A percentile compares a stretch with the other conserved stretches of the same genome.
Conservation (phyloP, 2,329 filamentous ascomycete species). For the Daldinia sp. region DNA sequence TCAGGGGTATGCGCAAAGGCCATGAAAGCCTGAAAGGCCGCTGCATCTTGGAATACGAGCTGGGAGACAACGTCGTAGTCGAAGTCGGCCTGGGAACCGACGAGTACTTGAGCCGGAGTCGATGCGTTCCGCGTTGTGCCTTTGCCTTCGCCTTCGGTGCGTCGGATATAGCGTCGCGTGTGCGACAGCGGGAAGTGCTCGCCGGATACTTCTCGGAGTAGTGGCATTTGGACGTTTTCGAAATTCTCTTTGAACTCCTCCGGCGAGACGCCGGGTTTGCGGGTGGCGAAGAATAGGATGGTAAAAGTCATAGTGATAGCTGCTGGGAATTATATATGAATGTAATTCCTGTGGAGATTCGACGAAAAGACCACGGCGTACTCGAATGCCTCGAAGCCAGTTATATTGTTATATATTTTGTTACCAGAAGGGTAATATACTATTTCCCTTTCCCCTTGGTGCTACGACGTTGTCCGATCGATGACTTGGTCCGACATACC, state of each 20-base stretch:
- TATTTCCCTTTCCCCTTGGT: no score
- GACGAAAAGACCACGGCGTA: no score
- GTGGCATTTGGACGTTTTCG: conserved; percentile 31
- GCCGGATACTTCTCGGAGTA: conserved; percentile 31
- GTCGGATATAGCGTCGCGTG: conserved; percentile 37
- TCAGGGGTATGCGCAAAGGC: conserved; percentile 31
- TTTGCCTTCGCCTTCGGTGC: conserved; percentile 17
- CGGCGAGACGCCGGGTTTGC: conserved; percentile 34
- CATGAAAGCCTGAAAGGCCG: conserved; percentile 38
- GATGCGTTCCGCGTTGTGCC: conserved; percentile 25
- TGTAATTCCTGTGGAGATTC: not conserved
- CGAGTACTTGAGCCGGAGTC: conserved; percentile 33
- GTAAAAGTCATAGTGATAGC: conserved; percentile 27
- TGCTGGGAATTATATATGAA: no score
- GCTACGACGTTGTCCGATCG: not conserved
- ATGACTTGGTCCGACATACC: not conserved
- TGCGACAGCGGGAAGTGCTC: conserved; percentile 35
- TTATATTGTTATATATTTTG: no score
- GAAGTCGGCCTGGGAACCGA: conserved; percentile 36
- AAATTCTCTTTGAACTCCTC: conserved; percentile 37
- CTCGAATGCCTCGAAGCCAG: no score
- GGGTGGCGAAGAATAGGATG: conserved; percentile 30
- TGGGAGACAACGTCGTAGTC: conserved; percentile 37
- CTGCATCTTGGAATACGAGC: conserved; percentile 32
- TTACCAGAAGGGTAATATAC: no score